A percentile compares a stretch with the other conserved stretches of the same genome.
phyloP scores from a whole-genome alignment of 2,329 filamentous ascomycete genomes.

The Hypocreales sp. region DNA sequence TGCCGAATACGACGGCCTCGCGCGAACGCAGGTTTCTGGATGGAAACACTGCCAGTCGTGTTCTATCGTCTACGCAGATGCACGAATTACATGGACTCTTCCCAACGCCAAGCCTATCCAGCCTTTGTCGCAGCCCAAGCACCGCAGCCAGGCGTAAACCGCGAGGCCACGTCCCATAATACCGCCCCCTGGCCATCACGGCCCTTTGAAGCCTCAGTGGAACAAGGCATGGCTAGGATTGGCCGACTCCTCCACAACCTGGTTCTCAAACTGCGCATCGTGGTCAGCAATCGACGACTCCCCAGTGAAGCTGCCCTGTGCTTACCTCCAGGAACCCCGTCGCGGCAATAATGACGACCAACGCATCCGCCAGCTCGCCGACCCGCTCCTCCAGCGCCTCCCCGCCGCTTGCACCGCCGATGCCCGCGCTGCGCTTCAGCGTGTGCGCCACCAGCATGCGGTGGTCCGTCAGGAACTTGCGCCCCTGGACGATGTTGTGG shows the following conservation, averaged over 20 bases:
- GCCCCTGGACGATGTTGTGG: slow-evolving; percentile 68
- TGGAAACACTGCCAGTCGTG: no score
- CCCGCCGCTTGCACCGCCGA: slow-evolving; percentile 35
- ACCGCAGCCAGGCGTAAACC: no score
- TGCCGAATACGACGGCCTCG: no score
- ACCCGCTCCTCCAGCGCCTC: slow-evolving; percentile 42
- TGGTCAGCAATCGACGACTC: slow-evolving; percentile 6
- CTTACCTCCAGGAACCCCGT: slow-evolving; percentile 78
- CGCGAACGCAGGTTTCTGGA: no score
- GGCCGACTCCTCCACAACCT: slow-evolving; percentile 16
- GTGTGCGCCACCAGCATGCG: slow-evolving; percentile 73
- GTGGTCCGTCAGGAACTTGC: slow-evolving; percentile 69
- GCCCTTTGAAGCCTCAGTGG: slow-evolving; percentile 21
- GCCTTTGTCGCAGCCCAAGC: no score
- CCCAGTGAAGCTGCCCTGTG: slow-evolving; percentile 3
- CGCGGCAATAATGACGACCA: slow-evolving; percentile 67
- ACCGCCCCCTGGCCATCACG: no score
- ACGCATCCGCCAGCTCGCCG: slow-evolving; percentile 67
- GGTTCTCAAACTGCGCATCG: slow-evolving; percentile 22
- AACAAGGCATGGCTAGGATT: slow-evolving; percentile 20
- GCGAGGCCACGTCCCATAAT: no score
- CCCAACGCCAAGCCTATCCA: no score
- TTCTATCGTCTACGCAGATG: no score
- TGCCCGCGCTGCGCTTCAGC: slow-evolving; percentile 76
- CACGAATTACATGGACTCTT: no score